Evolutionary conservation across 2,329 filamentous ascomycete genomes (phyloP), one percentile per base, ranked within the genome.

Genomic region (Akanthomyces lecanii): DNA sequence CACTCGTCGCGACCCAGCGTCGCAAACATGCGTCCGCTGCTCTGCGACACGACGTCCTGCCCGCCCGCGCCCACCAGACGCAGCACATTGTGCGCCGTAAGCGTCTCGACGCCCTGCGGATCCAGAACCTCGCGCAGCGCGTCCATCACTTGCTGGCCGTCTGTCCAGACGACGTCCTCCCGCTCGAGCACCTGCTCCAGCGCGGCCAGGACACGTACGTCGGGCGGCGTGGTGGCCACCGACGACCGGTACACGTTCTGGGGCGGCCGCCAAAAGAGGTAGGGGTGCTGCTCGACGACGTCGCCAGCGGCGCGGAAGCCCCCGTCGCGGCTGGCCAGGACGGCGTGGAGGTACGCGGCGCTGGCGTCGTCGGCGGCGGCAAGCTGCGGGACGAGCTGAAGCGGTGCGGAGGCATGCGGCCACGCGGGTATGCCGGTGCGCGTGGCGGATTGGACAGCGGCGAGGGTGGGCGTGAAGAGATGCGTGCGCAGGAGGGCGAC

Each of bases 251-350:
- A 77, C 25, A 70, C 54, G 7, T 48, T 38, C n/a, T 63, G 54
- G 1, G 74, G 74, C 23, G 76, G 71, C 4, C 73, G 71, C 74
- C 75, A 78, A 65, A 78, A 72, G 50, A 78, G 71, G 62, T 76
- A 76, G 1, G 76, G 75, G 36, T 76, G 72, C 10, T 71, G 66
- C 11, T 61, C 67, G 40, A 74, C 54, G 5, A 75, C 64, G 11
- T 64, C 54, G 8, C 62, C 63, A 0, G 66, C 61, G 38, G 59
- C 61, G 14, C 68, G 67, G 50, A 73, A 68, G 23, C 69, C 71
- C 7, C 68, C 53, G 61, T 71, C 71, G 10, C 69, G 67, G 14
- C 69, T 61, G 28, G 68, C 45, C 58, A 67, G 48, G 25, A 71
- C 66, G 28, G 63, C 56, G 48, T 66, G 64, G n/a, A 69, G 51